Evolutionary conservation across 176 grass and related monocot species (phyloP), one percentile per base, ranked within the genome.

Genomic region (Oryza brachyantha): DNA sequence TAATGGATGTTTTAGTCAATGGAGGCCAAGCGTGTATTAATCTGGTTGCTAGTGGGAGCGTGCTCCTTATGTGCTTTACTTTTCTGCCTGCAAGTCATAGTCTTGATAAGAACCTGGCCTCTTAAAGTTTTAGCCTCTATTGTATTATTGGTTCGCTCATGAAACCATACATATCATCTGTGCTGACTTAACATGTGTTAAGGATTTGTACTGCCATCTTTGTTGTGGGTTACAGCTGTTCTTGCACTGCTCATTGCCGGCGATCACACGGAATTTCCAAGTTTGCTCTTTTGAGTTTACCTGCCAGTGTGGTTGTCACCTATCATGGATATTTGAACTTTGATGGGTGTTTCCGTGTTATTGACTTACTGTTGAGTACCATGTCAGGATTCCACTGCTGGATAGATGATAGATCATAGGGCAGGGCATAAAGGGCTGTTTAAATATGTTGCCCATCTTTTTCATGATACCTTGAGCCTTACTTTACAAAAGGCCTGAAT

Each of bases 11-110:
- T 79, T 62, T 61, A 32, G 58, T 85, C 76, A 74, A 79, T 88
- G 52, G 57, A 74, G 34, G 39, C 61, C 48, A 41, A 84, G 85
- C 81, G 77, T 88, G 85, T 72, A 45, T 59, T 85, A 69, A 75
- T 91, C 54, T 42, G 55, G 74, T 68, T 36, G 65, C 68, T 86
- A 86, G 86, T 92, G 83, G 88, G 80, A 64, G 76, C 85, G 74
- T 88, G 79, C 84, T 88, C 77, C 83, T 59, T 37, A 75, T 72
- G 78, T 90, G 41, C 64, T 80, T 55, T 60, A 17, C 72, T 83
- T 88, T 93, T 81, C 66, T 81, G 69, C 79, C 84, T 73, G 32
- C 75, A 74, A 79, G 86, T 83, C 80, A 57, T 57, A 34, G 50
- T 84, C 80, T 67, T 79, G 86, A 83, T 88, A 79, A 62, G 68